Base-by-base conservation (phyloP, 2,329 filamentous ascomycete species). In the Lasiodiplodia sp. region DNA sequence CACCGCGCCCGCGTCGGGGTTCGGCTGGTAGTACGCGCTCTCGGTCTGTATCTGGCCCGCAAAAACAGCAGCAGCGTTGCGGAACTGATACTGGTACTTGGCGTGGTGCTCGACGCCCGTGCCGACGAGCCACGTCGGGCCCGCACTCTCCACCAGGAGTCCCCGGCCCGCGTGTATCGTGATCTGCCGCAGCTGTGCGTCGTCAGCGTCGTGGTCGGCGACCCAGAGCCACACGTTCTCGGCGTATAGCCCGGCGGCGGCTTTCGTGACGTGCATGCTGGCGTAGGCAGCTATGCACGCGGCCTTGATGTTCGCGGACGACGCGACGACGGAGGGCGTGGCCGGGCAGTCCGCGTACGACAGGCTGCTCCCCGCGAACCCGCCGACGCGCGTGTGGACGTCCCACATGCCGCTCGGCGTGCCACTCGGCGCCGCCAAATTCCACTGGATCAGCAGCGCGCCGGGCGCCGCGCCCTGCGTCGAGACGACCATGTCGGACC, bases 171-270 rank as follows among this genome's bases (percentile, higher is more conserved):
- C 96, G 86, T 91, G 97, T 73, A 97, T 87, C 74, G 90, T 91
- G 79, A 95, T 90, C 79, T 95, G 91, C 1, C 82, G 88, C 79
- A 92, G 88, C 75, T 91, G 90, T 2, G 80, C 72, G 14, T 89
- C 86, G 78, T 97, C 94, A 28, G 97, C 90, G 77, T 96, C 92
- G 82, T 97, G 95, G 78, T 97, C 94, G 0, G 94, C 88, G 37
- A 93, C 91, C 94, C 94, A 97, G 79, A 92, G 90, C 94, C 94
- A 97, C 62, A 87, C 90, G 82, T 97, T 97, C 81, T 97, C 93
- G 68, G 97, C 83, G 80, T 97, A 96, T 51, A 90, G 85, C 0
- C 75, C 75, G 2, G 88, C 89, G 0, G 82, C 86, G 14, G 83
- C 80, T 55, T 81, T 78, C 4, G 87, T 88, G 58, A 88, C 70